Conservation (phyloP, 495 filamentous ascomycete genomes). For the Talaromyces stipitatus region DNA sequence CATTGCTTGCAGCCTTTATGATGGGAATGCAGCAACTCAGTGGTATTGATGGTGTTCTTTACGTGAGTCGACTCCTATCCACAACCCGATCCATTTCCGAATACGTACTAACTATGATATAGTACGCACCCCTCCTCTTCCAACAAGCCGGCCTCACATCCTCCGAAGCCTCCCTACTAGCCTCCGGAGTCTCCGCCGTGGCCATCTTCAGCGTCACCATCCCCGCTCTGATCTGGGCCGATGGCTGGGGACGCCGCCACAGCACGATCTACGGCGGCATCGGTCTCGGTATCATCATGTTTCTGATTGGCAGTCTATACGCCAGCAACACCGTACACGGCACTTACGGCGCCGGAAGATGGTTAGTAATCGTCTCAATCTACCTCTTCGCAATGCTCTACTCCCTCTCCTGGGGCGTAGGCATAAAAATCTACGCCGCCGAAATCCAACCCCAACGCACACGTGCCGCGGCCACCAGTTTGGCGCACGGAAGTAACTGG, state of each 20-base stretch:
- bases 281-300: conserved; percentile 35
- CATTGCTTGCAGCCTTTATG: conserved; percentile 33
- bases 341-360: conserved; percentile 36
- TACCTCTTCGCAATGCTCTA: conserved; percentile 37
- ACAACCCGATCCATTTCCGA: background rate
- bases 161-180: conserved; percentile 43
- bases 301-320: conserved; percentile 45
- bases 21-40: conserved; percentile 40
- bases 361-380: conserved; percentile 48
- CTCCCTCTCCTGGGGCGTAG: conserved; percentile 45
- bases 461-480: conserved; percentile 40
- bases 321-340: conserved; percentile 39
- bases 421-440: conserved; percentile 43
- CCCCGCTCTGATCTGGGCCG: conserved; percentile 46
- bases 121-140: conserved; percentile 49
- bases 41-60: conserved; percentile 44
- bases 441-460: conserved; percentile 52
- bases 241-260: conserved; percentile 52
- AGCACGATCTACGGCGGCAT: conserved; percentile 49
- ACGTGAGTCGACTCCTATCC: conserved; percentile 30
- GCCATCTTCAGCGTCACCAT: conserved; percentile 43
- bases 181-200: conserved; percentile 46
- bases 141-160: conserved; percentile 44
- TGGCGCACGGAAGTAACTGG: conserved; percentile 46
- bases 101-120: background rate